Conservation (phyloP, 306 rosid species). For the Betula pendula region DNA sequence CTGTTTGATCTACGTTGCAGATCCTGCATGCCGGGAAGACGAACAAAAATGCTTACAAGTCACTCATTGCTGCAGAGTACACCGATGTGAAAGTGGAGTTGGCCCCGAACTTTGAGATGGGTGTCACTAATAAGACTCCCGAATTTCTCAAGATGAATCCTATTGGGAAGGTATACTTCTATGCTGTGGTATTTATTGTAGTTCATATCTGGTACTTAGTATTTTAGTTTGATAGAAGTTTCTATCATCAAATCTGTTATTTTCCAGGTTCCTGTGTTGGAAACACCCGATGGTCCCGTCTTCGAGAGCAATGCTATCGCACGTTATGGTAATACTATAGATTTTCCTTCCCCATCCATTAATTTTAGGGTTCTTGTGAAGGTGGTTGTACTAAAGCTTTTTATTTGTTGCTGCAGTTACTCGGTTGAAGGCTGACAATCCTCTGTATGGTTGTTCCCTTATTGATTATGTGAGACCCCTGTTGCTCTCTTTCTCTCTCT, state of each 20-base stretch:
- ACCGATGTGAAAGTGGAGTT: constrained; percentile 55
- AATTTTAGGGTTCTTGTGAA: neutral
- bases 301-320: constrained; percentile 91
- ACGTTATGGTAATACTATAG: constrained; percentile 52
- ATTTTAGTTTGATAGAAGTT: neutral
- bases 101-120: constrained; percentile 57
- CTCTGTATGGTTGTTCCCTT: constrained; percentile 56
- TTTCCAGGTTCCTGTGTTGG: constrained; percentile 70
- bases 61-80: constrained; percentile 60
- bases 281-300: constrained; percentile 71
- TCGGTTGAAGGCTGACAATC: constrained; percentile 48
- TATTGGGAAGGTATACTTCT: constrained; percentile 61
- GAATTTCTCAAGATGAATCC: constrained; percentile 81
- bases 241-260: neutral
- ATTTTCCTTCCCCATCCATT: neutral
- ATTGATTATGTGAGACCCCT: constrained; percentile 53
- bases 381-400: neutral
- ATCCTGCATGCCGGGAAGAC: constrained; percentile 48
- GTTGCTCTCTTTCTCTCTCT: neutral
- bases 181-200: neutral
- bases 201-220: neutral
- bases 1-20: constrained; percentile 34
- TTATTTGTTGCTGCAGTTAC: constrained; percentile 51
- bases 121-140: constrained; percentile 70
- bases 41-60: constrained; percentile 64